Evolutionary conservation across 148 eudicot species (phyloP).

Genomic region (Diospyros kaki): DNA sequence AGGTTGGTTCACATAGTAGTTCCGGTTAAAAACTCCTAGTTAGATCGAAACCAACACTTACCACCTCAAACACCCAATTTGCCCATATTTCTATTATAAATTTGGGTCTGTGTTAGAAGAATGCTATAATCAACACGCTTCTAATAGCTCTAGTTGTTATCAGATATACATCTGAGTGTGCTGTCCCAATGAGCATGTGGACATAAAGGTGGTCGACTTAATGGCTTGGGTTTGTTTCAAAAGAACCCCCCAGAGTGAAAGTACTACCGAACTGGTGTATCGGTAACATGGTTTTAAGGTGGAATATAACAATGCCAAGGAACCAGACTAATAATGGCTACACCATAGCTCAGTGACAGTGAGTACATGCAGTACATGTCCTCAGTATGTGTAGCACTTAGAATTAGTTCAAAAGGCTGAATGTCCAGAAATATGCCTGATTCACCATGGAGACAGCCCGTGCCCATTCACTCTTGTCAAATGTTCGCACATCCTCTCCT

Average conservation of each 20-base stretch:
- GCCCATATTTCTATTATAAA: background rate
- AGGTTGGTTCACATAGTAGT: background rate
- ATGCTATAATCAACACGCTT: background rate
- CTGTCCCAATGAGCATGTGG: background rate
- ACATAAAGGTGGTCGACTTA: slow-evolving; percentile 1
- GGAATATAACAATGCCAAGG: background rate
- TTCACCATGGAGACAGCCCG: slow-evolving; percentile 87
- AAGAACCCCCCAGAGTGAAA: background rate
- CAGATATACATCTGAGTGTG: background rate
- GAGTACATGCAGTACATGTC: background rate
- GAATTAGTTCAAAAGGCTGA: background rate
- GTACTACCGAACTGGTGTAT: background rate
- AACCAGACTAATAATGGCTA: background rate
- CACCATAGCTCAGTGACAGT: background rate
- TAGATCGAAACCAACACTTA: background rate
- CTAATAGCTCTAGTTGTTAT: background rate
- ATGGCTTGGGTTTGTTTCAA: background rate
- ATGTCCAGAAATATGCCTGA: slow-evolving; percentile 43
- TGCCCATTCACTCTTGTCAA: slow-evolving; percentile 99
- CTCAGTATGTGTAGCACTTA: background rate
- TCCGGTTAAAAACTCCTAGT: background rate
- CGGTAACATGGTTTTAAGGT: background rate
- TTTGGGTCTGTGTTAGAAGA: background rate
- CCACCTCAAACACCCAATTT: background rate
- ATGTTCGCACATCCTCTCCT: slow-evolving; percentile 87